Evolutionary conservation across 306 rosid genomes (phyloP).

Genomic region (Prunus salicina): DNA sequence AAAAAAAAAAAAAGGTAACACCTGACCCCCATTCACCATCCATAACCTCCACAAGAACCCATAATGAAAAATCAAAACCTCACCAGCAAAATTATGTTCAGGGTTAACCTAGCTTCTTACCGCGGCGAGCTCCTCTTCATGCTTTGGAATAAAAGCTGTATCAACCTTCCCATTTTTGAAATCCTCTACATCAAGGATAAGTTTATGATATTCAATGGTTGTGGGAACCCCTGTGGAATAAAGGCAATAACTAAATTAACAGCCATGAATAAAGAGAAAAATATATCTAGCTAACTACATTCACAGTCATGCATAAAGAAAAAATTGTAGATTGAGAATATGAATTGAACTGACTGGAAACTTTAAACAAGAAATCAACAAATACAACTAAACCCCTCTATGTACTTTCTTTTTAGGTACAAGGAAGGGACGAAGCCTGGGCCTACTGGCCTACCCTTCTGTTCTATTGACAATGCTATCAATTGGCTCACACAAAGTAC

Average conservation of each 20-base stretch:
- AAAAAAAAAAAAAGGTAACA: background rate
- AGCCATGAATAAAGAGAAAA: background rate
- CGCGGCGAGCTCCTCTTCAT: conserved; percentile 74
- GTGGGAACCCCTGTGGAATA: conserved; percentile 82
- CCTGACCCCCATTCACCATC: no score
- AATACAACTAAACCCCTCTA: no score
- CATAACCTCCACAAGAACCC: background rate
- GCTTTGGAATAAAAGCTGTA: conserved; percentile 94
- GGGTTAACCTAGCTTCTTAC: conserved; percentile 39
- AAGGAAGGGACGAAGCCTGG: no score
- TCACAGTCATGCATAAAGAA: background rate
- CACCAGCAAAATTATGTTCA: background rate
- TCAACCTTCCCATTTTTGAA: conserved; percentile 88
- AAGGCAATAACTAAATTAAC: conserved; percentile 2
- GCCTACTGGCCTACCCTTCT: background rate
- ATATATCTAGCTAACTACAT: background rate
- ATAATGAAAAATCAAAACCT: background rate
- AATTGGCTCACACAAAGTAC: background rate
- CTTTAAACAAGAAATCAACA: background rate
- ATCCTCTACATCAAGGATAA: conserved; percentile 93
- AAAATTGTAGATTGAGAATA: background rate
- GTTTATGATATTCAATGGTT: conserved; percentile 97
- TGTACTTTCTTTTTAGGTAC: no score
- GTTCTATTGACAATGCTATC: background rate
- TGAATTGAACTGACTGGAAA: background rate